These are phyloP conservation scores for Glycyrrhiza uralensis DNA, from an alignment of 306 rosid genomes.

Conservation along the genomic window DNA sequence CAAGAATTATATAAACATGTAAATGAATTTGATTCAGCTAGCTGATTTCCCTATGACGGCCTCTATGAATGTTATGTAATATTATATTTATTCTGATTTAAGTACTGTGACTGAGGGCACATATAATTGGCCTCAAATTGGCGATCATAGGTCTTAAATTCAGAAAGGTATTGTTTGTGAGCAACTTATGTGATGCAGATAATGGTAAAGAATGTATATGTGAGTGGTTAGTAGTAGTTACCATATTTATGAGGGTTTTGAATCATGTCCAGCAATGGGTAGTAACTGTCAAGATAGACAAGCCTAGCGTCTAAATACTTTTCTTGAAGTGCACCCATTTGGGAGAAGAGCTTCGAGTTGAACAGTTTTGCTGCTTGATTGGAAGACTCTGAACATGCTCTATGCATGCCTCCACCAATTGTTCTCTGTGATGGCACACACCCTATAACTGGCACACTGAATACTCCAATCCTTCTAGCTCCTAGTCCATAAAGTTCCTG, in stretches of 20 bases:
- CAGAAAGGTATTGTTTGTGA: neutral
- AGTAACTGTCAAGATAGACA: slow-evolving; percentile 56
- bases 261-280: slow-evolving; percentile 39
- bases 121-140: neutral
- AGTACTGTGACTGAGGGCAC: neutral
- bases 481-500: slow-evolving; percentile 65
- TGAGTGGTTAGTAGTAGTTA: slow-evolving; percentile 13
- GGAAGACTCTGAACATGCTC: slow-evolving; percentile 40
- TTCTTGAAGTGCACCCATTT: slow-evolving; percentile 29
- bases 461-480: slow-evolving; percentile 69
- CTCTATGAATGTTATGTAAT: neutral
- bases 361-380: slow-evolving; percentile 60
- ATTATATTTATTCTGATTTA: neutral
- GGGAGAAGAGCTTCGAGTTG: slow-evolving; percentile 57
- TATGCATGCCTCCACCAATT: slow-evolving; percentile 36
- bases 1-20: neutral
- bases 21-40: neutral
- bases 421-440: slow-evolving; percentile 84
- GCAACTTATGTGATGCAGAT: neutral
- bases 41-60: too few relatives aligned
- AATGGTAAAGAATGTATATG: neutral
- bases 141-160: neutral
- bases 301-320: slow-evolving; percentile 47
- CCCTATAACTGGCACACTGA: slow-evolving; percentile 58
- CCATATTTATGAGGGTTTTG: slow-evolving; percentile 56